Evolutionary conservation across 768 basidiomycete species (phyloP), one percentile per base, ranked within the genome.

Genomic region (Leccinum pellstonianum): DNA sequence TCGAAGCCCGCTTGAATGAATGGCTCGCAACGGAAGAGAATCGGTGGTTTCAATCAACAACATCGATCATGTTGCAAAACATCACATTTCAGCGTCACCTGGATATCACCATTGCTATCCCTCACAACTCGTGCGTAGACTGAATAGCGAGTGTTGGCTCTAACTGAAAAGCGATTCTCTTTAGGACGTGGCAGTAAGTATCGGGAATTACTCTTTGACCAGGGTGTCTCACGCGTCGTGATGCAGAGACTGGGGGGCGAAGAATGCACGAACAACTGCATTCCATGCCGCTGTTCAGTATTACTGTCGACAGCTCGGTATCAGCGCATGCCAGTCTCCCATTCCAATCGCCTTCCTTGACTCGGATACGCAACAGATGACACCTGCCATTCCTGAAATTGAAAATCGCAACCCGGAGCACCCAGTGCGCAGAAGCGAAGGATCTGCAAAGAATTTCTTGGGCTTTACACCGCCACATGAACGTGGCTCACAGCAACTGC

Each of bases 1-100:
- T 93, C 5, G 87, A 90, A 68, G 79, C 80, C 57, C 77, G 75
- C 53, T 70, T 93, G 60, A 91, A 91, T 61, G 81, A 84, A 46
- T 92, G 91, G 91, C 79, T 93, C 10, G 77, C 82, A 29, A 89
- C 86, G 9, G 91, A 92, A 68, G 86, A 90, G 68, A 88, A 91
- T 66, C 78, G 90, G 21, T 91, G 90, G 90, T 91, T 80, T 65
- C 80, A 86, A 54, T 85, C 90, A 4, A 80, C 78, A 29, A 92
- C 90, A 10, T 81, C 80, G 33, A 75, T 91, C 59, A 80, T 76
- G 5, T 66, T 90, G 50, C 87, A 88, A 66, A 76, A 80, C 21
- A 89, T 92, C 68, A 76, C 80, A 17, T 86, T 79, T 63, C 88
- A 90, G 70, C 79, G 83, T 52, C 84, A 84, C 64, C 67, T 93